phyloP scores from a whole-genome alignment of 2,329 filamentous ascomycete genomes.

The Apiospora hydei region DNA sequence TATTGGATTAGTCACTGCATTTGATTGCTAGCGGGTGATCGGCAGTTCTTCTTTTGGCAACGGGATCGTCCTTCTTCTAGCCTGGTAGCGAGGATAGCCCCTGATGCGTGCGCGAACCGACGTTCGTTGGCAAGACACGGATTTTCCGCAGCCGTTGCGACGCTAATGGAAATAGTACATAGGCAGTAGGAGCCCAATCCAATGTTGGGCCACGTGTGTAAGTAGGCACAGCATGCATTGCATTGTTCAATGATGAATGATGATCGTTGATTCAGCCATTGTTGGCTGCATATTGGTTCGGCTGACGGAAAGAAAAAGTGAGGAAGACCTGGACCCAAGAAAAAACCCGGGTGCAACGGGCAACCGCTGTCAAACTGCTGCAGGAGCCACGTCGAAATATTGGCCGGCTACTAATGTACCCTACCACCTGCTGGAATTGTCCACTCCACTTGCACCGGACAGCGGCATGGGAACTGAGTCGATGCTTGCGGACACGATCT shows the following conservation, averaged over 20 bases:
- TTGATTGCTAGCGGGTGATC: not conserved
- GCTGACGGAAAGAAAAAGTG: not conserved
- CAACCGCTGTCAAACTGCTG: not conserved
- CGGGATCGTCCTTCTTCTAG: not conserved
- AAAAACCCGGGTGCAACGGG: not conserved
- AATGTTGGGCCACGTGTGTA: not conserved
- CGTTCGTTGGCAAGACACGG: no score
- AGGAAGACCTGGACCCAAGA: not conserved
- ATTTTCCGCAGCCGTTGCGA: not conserved
- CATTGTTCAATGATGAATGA: not conserved
- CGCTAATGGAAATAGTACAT: not conserved
- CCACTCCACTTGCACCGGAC: not conserved
- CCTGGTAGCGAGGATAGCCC: not conserved
- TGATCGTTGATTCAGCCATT: not conserved
- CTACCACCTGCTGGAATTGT: not conserved
- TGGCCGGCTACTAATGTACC: not conserved
- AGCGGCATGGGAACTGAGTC: not conserved
- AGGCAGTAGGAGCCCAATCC: no score
- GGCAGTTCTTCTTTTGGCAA: conserved; percentile 2
- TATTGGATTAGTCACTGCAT: conserved; percentile 11
- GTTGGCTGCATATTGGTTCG: not conserved
- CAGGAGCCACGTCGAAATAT: not conserved
- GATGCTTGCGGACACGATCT: not conserved
- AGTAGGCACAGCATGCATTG: not conserved
- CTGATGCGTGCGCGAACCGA: not conserved